phyloP scores from a whole-genome alignment of 306 rosid species.

The Fragaria nilgerrensis region DNA sequence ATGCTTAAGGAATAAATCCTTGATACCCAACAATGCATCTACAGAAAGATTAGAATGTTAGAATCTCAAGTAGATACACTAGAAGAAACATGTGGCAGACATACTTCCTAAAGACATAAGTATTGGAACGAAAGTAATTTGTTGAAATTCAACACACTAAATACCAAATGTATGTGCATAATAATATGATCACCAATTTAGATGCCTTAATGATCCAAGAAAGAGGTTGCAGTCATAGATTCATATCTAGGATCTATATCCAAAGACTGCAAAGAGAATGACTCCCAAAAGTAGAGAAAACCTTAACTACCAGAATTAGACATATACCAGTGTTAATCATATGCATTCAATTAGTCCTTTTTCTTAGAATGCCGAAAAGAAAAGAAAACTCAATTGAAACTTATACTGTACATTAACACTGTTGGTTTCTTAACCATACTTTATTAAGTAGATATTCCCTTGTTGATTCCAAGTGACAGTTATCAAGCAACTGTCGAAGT shows the following conservation, averaged over 20 bases:
- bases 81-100: conserved; percentile 13
- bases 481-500: not conserved
- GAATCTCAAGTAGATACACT: conserved; percentile 7
- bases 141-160: not conserved
- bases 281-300: not conserved
- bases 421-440: not conserved
- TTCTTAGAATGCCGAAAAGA: not conserved
- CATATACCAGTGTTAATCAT: not conserved
- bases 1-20: conserved; percentile 59
- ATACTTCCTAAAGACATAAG: not conserved
- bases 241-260: not conserved
- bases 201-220: conserved; percentile 5
- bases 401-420: not conserved
- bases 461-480: not conserved
- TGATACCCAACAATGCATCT: conserved; percentile 88
- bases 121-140: not conserved
- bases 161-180: not conserved
- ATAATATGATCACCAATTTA: not conserved
- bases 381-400: not conserved
- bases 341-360: too few species aligned
- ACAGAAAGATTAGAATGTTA: conserved; percentile 10
- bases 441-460: not conserved
- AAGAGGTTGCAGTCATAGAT: not conserved
- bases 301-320: not conserved
- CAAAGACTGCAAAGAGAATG: not conserved